Evolutionary conservation across 1,284 basidiomycete species (phyloP).

Genomic region (Amylostereum areolatum): DNA sequence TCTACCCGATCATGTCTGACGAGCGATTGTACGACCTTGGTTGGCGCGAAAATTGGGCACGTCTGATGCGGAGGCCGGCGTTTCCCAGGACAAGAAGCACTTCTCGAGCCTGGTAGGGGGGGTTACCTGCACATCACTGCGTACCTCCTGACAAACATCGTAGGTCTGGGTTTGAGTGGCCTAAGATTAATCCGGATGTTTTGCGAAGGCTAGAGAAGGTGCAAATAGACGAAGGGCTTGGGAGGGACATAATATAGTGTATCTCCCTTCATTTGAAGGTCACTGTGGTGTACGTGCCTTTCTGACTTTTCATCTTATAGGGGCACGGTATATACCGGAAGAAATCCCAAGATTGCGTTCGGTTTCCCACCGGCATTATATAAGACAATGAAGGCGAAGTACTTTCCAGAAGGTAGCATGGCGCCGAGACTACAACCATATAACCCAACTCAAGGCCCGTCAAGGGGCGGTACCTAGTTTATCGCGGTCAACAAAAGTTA

Average conservation of each 20-base stretch:
- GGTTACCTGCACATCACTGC: not conserved
- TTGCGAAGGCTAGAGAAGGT: conserved; percentile 13
- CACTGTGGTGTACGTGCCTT: too few species aligned
- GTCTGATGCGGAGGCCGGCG: conserved; percentile 19
- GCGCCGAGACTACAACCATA: too few species aligned
- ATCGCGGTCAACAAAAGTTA: too few species aligned
- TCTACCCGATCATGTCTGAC: conserved; percentile 18
- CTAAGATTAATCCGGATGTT: conserved; percentile 34
- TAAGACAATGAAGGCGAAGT: too few species aligned
- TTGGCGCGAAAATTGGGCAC: conserved; percentile 25
- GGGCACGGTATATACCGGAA: too few species aligned
- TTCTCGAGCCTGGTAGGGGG: conserved; percentile 2
- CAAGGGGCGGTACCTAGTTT: conserved; percentile 2
- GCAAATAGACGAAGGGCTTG: not conserved
- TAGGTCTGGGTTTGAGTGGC: conserved; percentile 29
- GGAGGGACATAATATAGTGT: too few species aligned
- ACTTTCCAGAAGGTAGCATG: too few species aligned
- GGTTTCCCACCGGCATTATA: too few species aligned
- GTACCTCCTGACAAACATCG: not conserved
- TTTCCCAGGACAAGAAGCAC: conserved; percentile 10
- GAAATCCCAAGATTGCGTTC: too few species aligned
- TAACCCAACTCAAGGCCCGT: too few species aligned
- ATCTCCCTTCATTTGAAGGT: not conserved
- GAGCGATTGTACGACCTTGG: conserved; percentile 42
- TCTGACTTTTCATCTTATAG: too few species aligned